Evolutionary conservation across 2,329 filamentous ascomycete genomes (phyloP).

Genomic region (Sclerotinia sclerotiorum): DNA sequence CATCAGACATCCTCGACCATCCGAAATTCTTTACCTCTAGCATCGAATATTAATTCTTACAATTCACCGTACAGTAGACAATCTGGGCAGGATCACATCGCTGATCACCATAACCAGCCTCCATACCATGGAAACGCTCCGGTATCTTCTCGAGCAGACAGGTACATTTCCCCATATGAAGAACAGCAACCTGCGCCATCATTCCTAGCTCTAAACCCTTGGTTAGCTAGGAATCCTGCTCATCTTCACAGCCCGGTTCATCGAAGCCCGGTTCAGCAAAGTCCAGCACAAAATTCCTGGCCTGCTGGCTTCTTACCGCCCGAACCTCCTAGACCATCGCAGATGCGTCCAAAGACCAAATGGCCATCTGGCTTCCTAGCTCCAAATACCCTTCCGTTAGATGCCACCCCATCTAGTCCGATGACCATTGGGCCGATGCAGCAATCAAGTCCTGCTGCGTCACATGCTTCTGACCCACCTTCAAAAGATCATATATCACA

Average conservation of each 20-base stretch:
- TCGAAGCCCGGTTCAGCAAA: not conserved
- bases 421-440: not conserved
- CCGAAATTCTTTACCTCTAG: not conserved
- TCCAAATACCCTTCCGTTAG: not conserved
- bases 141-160: not conserved
- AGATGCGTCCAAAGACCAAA: not conserved
- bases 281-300: constrained; percentile 4
- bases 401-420: not conserved
- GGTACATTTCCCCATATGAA: not conserved
- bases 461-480: not conserved
- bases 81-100: not conserved
- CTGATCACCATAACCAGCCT: not conserved
- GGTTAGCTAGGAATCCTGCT: not conserved
- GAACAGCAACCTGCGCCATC: not conserved
- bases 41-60: not conserved
- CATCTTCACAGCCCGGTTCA: not conserved
- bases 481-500: not conserved
- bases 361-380: constrained; percentile 13
- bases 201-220: not conserved
- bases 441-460: not conserved
- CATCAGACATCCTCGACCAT: not conserved
- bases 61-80: not conserved
- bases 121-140: too few species aligned
- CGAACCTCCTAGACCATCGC: not conserved
- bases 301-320: constrained; percentile 19